phyloP scores from a whole-genome alignment of 345 rosid species.

The Salix koriyanagi region DNA sequence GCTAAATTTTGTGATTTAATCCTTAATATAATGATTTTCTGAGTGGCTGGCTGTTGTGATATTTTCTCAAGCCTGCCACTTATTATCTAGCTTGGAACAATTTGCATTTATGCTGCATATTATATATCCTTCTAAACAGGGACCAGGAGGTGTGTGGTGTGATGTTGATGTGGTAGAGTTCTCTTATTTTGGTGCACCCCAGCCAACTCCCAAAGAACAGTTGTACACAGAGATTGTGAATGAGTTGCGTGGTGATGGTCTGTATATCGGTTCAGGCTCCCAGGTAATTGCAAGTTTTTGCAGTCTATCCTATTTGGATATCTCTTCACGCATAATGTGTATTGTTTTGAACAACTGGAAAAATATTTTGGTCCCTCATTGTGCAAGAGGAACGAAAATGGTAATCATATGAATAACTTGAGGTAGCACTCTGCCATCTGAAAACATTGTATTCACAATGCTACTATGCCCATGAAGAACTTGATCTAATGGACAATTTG shows the following conservation, averaged over 20 bases:
- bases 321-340: too few species aligned
- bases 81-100: constrained; percentile 12
- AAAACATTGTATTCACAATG: too few species aligned
- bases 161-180: constrained; percentile 96
- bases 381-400: too few species aligned
- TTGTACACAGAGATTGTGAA: constrained; percentile 82
- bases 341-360: too few species aligned
- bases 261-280: constrained; percentile 87
- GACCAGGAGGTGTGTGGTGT: constrained; percentile 98
- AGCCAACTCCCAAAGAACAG: constrained; percentile 76
- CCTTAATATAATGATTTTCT: neutral
- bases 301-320: too few species aligned
- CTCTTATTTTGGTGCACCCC: constrained; percentile 88
- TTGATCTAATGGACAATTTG: too few species aligned
- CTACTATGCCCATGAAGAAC: too few species aligned
- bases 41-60: neutral
- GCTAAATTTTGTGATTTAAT: neutral
- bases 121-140: constrained; percentile 34
- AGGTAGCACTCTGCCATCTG: too few species aligned
- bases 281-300: constrained; percentile 48
- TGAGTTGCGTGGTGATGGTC: constrained; percentile 84
- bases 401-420: too few species aligned
- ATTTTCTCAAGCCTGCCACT: neutral
- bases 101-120: constrained; percentile 16
- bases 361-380: too few species aligned